phyloP scores from a whole-genome alignment of 2,329 filamentous ascomycete species.

The Aspergillus quadrilineatus region DNA sequence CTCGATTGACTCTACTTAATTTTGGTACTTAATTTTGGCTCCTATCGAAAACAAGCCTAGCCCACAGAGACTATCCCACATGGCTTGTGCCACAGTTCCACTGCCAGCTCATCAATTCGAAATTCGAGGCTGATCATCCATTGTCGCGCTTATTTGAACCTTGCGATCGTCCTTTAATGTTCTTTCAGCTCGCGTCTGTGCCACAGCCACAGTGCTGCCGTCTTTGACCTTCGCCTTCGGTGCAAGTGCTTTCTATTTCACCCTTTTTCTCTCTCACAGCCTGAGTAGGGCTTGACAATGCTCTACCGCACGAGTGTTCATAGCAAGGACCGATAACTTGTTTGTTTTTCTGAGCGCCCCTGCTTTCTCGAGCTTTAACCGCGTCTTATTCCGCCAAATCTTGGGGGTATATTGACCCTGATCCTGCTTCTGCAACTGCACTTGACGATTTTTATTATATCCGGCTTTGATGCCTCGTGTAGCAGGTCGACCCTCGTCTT shows the following conservation, averaged over 20 bases:
- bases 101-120: constrained; percentile 9
- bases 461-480: neutral
- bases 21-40: too few species aligned
- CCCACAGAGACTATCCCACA: neutral
- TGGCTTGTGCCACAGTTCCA: constrained; percentile 3
- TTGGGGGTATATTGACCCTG: neutral
- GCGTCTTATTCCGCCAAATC: neutral
- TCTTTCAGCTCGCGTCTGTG: neutral
- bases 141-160: neutral
- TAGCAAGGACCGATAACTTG: neutral
- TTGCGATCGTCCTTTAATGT: constrained; percentile 2
- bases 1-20: too few species aligned
- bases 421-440: neutral
- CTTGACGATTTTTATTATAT: neutral
- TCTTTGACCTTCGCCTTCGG: neutral
- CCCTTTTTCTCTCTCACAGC: neutral
- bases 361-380: neutral
- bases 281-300: neutral
- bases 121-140: neutral
- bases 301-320: neutral
- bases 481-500: constrained; percentile 7
- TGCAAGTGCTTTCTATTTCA: neutral
- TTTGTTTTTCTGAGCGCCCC: neutral
- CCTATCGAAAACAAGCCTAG: constrained; percentile 3
- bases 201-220: neutral